Percentiles rank a stretch among this genome's conserved stretches.
These are phyloP conservation scores for Colletotrichum navitas DNA, from an alignment of 2,329 filamentous ascomycete genomes.

Conservation along the genomic window DNA sequence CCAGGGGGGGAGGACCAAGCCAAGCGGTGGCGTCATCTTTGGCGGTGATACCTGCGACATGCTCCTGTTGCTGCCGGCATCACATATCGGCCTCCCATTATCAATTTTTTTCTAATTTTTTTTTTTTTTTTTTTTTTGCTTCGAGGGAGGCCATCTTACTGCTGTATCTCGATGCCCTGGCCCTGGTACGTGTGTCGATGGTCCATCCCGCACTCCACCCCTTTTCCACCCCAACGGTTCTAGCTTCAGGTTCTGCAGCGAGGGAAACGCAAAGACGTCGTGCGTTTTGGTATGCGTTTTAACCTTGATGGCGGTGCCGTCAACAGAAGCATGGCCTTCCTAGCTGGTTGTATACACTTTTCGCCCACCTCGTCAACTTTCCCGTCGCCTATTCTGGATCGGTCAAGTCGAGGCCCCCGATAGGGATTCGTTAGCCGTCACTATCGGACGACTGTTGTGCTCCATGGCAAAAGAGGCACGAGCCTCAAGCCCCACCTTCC, in stretches of 20 bases:
- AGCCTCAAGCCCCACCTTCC: constrained; percentile 25
- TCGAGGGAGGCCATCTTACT: constrained; percentile 12
- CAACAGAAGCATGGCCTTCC: constrained; percentile 25
- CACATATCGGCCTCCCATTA: neutral
- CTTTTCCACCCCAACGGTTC: neutral
- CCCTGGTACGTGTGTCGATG: constrained; percentile 1
- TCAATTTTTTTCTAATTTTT: neutral
- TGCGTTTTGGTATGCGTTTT: constrained; percentile 14
- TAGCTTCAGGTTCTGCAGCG: constrained; percentile 27
- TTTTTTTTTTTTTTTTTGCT: neutral
- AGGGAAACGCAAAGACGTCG: constrained; percentile 12
- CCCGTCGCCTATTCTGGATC: constrained; percentile 11
- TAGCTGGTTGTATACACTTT: neutral
- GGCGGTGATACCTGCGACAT: constrained; percentile 15
- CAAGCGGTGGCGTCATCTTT: neutral
- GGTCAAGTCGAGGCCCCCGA: constrained; percentile 18
- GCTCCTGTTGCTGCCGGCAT: constrained; percentile 21
- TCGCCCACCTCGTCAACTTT: constrained; percentile 5
- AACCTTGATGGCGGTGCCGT: constrained; percentile 18
- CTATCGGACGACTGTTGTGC: constrained; percentile 19
- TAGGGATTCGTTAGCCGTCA: constrained; percentile 6
- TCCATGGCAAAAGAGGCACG: constrained; percentile 1
- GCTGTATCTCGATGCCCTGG: constrained; percentile 20
- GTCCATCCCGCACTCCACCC: constrained; percentile 14
- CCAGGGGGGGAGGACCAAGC: neutral